phyloP scores from a whole-genome alignment of 2,329 filamentous ascomycete genomes.

The Penicillium griseofulvum region DNA sequence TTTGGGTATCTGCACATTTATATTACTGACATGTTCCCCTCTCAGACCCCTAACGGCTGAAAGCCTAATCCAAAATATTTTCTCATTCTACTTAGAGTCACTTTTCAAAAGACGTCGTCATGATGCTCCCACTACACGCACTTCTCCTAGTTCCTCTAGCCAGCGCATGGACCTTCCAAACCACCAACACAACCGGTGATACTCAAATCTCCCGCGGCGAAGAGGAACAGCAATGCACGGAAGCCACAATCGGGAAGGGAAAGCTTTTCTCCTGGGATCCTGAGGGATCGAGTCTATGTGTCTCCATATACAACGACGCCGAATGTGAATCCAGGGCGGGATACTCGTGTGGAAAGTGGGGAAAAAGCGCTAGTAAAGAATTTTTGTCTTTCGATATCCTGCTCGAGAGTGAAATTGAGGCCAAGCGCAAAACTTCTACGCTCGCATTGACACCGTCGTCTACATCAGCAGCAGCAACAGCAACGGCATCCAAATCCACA shows the following conservation, averaged over 20 bases:
- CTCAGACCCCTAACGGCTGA: neutral
- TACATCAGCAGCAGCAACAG: neutral
- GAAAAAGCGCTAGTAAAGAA: constrained; percentile 9
- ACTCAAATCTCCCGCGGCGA: constrained; percentile 12
- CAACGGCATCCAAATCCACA: neutral
- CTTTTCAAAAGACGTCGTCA: neutral
- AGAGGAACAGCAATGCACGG: constrained; percentile 7
- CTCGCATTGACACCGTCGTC: neutral
- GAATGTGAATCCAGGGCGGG: constrained; percentile 7
- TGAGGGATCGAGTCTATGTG: constrained; percentile 9
- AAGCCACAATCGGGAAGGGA: constrained; percentile 6
- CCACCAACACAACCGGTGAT: constrained; percentile 11
- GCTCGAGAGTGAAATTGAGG: neutral
- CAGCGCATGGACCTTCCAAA: constrained; percentile 17
- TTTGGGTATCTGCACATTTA: neutral
- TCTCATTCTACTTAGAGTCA: neutral
- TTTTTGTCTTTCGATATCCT: constrained; percentile 8
- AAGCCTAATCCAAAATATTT: neutral
- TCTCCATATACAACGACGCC: constrained; percentile 16
- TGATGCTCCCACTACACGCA: neutral
- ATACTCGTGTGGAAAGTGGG: constrained; percentile 10
- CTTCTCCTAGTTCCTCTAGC: constrained; percentile 2
- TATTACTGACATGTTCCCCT: neutral
- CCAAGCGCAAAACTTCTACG: neutral
- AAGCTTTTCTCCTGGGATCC: constrained; percentile 18